These are phyloP conservation scores for Rhizodiscina lignyota DNA, from an alignment of 495 filamentous ascomycete species.

Conservation along the genomic window DNA sequence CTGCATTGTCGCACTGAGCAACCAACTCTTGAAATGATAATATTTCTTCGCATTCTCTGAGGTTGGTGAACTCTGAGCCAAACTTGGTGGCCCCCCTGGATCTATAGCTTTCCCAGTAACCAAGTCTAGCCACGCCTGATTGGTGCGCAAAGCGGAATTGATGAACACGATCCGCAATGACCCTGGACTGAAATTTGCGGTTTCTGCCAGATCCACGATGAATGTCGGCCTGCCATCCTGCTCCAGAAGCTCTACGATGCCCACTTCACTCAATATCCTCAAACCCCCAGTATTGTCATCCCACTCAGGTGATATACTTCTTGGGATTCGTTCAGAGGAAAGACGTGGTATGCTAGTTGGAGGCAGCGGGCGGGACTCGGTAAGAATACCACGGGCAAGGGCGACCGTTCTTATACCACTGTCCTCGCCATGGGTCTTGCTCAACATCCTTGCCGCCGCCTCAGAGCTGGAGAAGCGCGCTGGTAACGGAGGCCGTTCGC, in stretches of 20 bases:
- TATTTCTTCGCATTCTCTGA: conserved; percentile 21
- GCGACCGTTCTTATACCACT: conserved; percentile 41
- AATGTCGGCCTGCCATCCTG: conserved; percentile 53
- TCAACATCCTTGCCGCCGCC: conserved; percentile 40
- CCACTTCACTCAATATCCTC: conserved; percentile 37
- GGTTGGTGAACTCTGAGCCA: conserved; percentile 16
- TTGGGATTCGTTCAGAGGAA: no score
- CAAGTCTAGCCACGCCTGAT: conserved; percentile 28
- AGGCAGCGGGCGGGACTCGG: conserved; percentile 31
- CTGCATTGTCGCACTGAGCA: conserved; percentile 30
- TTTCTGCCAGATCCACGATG: conserved; percentile 42
- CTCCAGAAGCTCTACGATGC: conserved; percentile 47
- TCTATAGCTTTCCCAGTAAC: conserved; percentile 26
- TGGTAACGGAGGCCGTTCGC: conserved; percentile 28
- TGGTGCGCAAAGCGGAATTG: conserved; percentile 37
- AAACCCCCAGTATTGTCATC: conserved; percentile 20
- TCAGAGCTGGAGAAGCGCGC: conserved; percentile 37
- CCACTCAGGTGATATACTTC: conserved; percentile 28
- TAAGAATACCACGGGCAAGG: conserved; percentile 35
- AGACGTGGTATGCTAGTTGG: conserved; percentile 10
- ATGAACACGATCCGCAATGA: conserved; percentile 38
- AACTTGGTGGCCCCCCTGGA: conserved; percentile 12
- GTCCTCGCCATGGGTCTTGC: conserved; percentile 33
- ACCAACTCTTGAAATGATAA: conserved; percentile 49
- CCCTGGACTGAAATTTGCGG: conserved; percentile 31